Evolutionary conservation across 352 stramenopile species (phyloP).

Genomic region (Pythium chondricola): DNA sequence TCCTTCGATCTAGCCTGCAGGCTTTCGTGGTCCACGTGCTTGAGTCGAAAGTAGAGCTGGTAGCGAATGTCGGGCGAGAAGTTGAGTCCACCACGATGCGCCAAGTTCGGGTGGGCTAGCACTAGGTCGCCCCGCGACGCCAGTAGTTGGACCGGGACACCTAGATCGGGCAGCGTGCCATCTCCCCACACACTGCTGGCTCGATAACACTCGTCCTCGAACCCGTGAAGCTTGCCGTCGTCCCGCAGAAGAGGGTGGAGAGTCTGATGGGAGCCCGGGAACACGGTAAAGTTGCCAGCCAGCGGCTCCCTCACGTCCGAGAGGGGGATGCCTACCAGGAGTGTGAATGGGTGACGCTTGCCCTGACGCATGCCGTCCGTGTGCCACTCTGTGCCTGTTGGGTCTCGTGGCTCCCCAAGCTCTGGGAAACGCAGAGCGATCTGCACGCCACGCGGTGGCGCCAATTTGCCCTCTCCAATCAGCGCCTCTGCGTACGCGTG

Average conservation of each 20-base stretch:
- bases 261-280: slow-evolving; percentile 47
- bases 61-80: slow-evolving; percentile 79
- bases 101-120: slow-evolving; percentile 65
- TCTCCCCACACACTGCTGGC: slow-evolving; percentile 74
- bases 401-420: slow-evolving; percentile 51
- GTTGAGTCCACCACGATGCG: slow-evolving; percentile 72
- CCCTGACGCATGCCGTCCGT: slow-evolving; percentile 79
- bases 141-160: slow-evolving; percentile 51
- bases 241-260: slow-evolving; percentile 44
- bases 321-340: slow-evolving; percentile 62
- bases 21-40: slow-evolving; percentile 46
- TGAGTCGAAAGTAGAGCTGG: slow-evolving; percentile 81
- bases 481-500: slow-evolving; percentile 58
- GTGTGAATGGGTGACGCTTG: slow-evolving; percentile 58
- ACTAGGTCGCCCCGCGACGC: slow-evolving; percentile 55
- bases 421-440: slow-evolving; percentile 74
- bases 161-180: slow-evolving; percentile 60
- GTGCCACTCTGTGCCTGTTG: slow-evolving; percentile 70
- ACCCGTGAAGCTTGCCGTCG: slow-evolving; percentile 46
- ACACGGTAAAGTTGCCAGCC: slow-evolving; percentile 68
- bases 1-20: slow-evolving; percentile 20
- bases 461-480: slow-evolving; percentile 37
- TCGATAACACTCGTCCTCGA: slow-evolving; percentile 52
- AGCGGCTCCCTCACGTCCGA: slow-evolving; percentile 58
- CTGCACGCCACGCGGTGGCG: slow-evolving; percentile 45